phyloP scores from a whole-genome alignment of 768 basidiomycete genomes.

The Kondoa malvinella region DNA sequence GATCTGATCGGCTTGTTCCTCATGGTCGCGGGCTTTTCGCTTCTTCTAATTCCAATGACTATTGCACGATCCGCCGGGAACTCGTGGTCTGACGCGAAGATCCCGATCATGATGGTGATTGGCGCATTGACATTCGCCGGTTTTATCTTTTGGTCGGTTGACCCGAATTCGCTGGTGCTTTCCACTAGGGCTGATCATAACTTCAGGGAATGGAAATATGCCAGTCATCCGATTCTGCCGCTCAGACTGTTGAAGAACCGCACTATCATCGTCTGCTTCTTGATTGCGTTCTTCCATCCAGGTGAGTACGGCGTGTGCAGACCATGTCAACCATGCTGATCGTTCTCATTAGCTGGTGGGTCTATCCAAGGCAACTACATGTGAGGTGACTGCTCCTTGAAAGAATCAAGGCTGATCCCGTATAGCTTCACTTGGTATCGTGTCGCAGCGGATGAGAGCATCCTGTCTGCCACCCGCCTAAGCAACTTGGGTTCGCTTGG shows the following conservation, averaged over 20 bases:
- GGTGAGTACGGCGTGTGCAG: too few species aligned
- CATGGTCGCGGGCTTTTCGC: conserved; percentile 19
- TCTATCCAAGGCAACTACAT: not conserved
- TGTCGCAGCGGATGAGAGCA: conserved; percentile 28
- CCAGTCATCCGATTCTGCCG: conserved; percentile 27
- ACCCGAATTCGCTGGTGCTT: not conserved
- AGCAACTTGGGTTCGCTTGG: conserved; percentile 29
- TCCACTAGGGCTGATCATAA: not conserved
- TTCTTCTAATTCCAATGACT: conserved; percentile 32
- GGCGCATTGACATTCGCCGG: conserved; percentile 23
- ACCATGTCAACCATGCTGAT: too few species aligned
- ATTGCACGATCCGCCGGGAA: conserved; percentile 15
- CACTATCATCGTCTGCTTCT: conserved; percentile 28
- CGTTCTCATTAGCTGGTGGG: too few species aligned
- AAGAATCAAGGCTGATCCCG: conserved; percentile 18
- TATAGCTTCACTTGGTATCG: conserved; percentile 1
- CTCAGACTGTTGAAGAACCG: conserved; percentile 27
- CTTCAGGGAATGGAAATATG: conserved; percentile 26
- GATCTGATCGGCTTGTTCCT: conserved; percentile 31
- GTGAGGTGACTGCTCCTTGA: too few species aligned
- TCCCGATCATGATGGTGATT: conserved; percentile 31
- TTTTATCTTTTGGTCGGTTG: conserved; percentile 19
- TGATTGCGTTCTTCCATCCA: conserved; percentile 24
- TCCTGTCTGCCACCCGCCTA: conserved; percentile 27
- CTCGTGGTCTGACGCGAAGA: conserved; percentile 25